Conservation (phyloP, 495 filamentous ascomycete species). For the Aspergillus ostianus region DNA sequence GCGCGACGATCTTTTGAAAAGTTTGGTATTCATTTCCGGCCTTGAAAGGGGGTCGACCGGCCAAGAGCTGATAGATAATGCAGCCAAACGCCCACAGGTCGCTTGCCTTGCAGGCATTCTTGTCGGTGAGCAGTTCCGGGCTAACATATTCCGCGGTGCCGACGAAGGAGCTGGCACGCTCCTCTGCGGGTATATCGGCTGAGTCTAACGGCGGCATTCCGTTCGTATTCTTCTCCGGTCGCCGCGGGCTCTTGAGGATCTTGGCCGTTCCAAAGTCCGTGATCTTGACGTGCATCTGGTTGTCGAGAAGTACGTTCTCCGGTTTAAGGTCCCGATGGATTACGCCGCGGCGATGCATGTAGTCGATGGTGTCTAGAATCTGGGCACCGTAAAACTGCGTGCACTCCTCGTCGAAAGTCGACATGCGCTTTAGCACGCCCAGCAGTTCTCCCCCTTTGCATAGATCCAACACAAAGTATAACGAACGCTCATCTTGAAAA, state of each 20-base stretch:
- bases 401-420: conserved; percentile 94
- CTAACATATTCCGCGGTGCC: conserved; percentile 99
- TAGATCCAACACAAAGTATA: conserved; percentile 96
- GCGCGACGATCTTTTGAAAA: conserved; percentile 93
- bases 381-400: conserved; percentile 93
- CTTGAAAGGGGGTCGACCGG: conserved; percentile 95
- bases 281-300: conserved; percentile 96
- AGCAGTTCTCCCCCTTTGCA: conserved; percentile 91
- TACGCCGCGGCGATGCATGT: conserved; percentile 95
- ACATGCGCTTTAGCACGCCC: conserved; percentile 88
- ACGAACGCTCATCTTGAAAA: conserved; percentile 92
- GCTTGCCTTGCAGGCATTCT: conserved; percentile 96
- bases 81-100: conserved; percentile 99
- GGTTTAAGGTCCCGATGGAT: conserved; percentile 98
- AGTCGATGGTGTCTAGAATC: conserved; percentile 94
- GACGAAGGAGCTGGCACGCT: conserved; percentile 89
- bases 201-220: conserved; percentile 49
- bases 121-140: conserved; percentile 90
- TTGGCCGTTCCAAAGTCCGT: conserved; percentile 99
- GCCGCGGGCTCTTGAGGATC: conserved; percentile 69
- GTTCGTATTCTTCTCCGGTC: conserved; percentile 43
- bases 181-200: conserved; percentile 59
- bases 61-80: conserved; percentile 94
- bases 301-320: conserved; percentile 93
- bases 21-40: conserved; percentile 96